Base-by-base conservation (phyloP, 2,329 filamentous ascomycete species). In the Paecilomyces dactylethromorphus region DNA sequence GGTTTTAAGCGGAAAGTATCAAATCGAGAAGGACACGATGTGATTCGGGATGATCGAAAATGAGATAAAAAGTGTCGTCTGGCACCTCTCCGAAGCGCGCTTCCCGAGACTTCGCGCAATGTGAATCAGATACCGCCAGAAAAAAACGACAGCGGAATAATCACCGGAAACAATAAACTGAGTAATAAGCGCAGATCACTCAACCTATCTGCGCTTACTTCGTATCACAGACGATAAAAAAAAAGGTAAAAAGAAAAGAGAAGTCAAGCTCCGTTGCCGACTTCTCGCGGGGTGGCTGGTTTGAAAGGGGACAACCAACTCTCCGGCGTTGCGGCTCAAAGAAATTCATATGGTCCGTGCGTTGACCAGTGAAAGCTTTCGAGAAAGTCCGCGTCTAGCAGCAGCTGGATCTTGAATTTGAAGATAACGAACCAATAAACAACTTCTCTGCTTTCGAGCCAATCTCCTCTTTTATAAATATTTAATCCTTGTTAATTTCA, bases 321-420 rank as follows among this genome's bases (percentile, higher is more conserved):
- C 13, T 45, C 13, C 35, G 54, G 53, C 35, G 61, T 53, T 59
- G 54, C 56, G 56, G 53, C 56, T 53, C 21, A n/a, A 53, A 57
- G 58, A 58, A 61, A 61, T 61, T 61, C 55, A 57, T 51, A 55
- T 63, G 63, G 61, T 53, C 62, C 58, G 61, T 64, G 60, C 61
- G 10, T 39, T 31, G 54, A 32, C 29, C 22, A 57, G 24, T 55
- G 32, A 26, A 53, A 59, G 39, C 52, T 56, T 57, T 55, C 55
- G 39, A 45, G 39, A 15, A 45, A 45, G 39, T 45, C 39, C 39
- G 35, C 35, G 35, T 4, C n/a, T 15, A 39, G 11, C n/a, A 7
- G 18, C 15, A 15, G n/a, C 12, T 39, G 12, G 33, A 39, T 18
- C 3, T 45, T 18, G 10, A 29, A 29, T 29, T 45, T 21, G 35